Evolutionary conservation across 2,329 filamentous ascomycete species (phyloP).

Genomic region (Corinectria fuckeliana): DNA sequence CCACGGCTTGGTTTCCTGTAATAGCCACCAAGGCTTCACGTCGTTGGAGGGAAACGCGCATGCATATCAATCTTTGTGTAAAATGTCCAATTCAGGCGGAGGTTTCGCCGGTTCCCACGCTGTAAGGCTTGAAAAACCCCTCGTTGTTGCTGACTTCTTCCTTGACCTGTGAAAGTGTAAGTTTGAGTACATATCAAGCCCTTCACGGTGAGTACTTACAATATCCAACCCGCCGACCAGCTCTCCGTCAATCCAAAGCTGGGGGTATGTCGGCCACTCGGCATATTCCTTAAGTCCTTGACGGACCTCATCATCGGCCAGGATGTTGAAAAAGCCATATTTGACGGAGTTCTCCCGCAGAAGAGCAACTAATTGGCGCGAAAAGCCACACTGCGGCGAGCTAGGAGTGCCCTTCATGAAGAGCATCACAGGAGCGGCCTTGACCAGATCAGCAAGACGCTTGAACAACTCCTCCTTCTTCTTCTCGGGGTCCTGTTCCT

Average conservation of each 20-base stretch:
- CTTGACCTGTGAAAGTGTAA: constrained; percentile 70
- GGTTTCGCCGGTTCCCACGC: constrained; percentile 53
- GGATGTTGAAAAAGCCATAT: constrained; percentile 99
- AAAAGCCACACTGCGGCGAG: constrained; percentile 90
- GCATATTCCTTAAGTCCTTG: constrained; percentile 96
- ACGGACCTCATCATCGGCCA: constrained; percentile 95
- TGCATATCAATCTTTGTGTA: constrained; percentile 9
- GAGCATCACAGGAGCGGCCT: constrained; percentile 95
- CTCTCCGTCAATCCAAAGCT: constrained; percentile 90
- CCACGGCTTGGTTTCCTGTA: not conserved
- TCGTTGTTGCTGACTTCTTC: constrained; percentile 87
- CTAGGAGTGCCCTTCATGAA: constrained; percentile 98
- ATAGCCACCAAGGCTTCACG: constrained; percentile 9
- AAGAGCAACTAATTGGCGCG: constrained; percentile 84
- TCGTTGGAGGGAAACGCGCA: constrained; percentile 2
- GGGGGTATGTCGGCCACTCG: constrained; percentile 98
- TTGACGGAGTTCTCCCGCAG: constrained; percentile 89
- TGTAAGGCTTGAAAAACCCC: constrained; percentile 81
- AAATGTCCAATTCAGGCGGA: constrained; percentile 42
- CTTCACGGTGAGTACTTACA: constrained; percentile 61
- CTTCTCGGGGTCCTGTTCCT: constrained; percentile 62
- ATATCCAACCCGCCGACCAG: constrained; percentile 95
- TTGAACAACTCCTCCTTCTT: constrained; percentile 85
- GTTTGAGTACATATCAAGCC: constrained; percentile 4
- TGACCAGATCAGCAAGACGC: constrained; percentile 83